Conservation (phyloP, 371 early-diverging fungal species). For the Apophysomyces elegans region DNA sequence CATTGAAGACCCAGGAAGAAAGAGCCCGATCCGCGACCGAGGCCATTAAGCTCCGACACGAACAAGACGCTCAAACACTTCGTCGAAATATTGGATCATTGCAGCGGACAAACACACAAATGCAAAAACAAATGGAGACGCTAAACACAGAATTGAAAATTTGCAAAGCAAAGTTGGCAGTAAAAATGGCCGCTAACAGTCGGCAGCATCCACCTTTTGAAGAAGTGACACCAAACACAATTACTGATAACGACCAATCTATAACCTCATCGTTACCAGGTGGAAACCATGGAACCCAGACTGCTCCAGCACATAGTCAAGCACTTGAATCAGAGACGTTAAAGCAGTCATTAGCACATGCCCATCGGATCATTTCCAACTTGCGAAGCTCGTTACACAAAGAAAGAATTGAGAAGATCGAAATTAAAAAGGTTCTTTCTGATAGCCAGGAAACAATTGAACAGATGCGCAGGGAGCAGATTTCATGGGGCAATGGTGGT, state of each 20-base stretch:
- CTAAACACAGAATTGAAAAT: constrained; percentile 46
- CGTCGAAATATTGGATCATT: constrained; percentile 49
- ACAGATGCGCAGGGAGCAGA: constrained; percentile 34
- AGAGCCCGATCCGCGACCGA: constrained; percentile 50
- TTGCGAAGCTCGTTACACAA: constrained; percentile 31
- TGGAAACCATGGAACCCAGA: background rate
- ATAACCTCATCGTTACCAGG: no score
- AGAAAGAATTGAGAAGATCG: constrained; percentile 44
- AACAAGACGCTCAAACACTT: constrained; percentile 54
- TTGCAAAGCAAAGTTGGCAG: constrained; percentile 21
- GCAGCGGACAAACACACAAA: constrained; percentile 57
- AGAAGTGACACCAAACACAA: background rate
- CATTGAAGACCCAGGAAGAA: constrained; percentile 57
- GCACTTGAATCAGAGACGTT: constrained; percentile 27
- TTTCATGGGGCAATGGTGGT: background rate
- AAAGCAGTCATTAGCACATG: constrained; percentile 29
- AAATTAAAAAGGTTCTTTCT: constrained; percentile 46
- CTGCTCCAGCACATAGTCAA: background rate
- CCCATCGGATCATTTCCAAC: constrained; percentile 31
- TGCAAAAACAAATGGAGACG: constrained; percentile 51
- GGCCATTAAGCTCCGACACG: constrained; percentile 51
- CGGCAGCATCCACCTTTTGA: constrained; percentile 1
- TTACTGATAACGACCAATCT: background rate
- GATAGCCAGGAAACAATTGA: constrained; percentile 57
- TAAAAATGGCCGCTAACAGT: constrained; percentile 26